phyloP scores from a whole-genome alignment of 2,329 filamentous ascomycete species.

The Trichoderma sp. region DNA sequence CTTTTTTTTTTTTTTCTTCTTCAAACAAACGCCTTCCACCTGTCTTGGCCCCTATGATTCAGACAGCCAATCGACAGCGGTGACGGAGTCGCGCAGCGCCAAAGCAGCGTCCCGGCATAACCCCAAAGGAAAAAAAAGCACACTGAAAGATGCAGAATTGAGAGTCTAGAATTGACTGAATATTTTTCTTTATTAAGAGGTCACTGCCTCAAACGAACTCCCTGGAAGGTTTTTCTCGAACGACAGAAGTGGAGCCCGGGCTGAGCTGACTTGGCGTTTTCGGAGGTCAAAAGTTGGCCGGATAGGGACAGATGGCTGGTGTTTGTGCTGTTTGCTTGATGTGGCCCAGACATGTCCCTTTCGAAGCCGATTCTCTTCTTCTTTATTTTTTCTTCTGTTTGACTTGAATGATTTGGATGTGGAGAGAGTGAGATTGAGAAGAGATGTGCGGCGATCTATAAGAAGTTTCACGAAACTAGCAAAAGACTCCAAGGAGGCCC shows the following conservation, averaged over 20 bases:
- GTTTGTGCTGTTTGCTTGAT: not conserved
- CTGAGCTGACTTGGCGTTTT: slow-evolving; percentile 17
- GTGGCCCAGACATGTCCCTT: not conserved
- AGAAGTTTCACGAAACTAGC: not conserved
- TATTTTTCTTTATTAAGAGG: not conserved
- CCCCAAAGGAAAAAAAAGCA: not conserved
- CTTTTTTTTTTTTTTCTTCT: not conserved
- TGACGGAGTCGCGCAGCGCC: not conserved
- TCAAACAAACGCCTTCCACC: slow-evolving; percentile 1
- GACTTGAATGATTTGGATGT: not conserved
- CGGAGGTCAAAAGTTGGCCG: not conserved
- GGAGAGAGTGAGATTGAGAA: not conserved
- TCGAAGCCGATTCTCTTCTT: not conserved
- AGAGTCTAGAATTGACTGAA: not conserved
- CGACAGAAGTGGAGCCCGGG: slow-evolving; percentile 13
- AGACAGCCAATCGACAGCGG: not conserved
- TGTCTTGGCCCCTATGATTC: not conserved
- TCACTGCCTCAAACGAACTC: not conserved
- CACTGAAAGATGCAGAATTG: too few relatives aligned
- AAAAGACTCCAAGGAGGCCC: not conserved
- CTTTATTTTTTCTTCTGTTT: not conserved
- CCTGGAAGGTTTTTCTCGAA: not conserved
- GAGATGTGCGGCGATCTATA: not conserved
- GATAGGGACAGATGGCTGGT: not conserved
- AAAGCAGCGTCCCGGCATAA: not conserved